Base-by-base conservation (phyloP, 2,329 filamentous ascomycete species). In the Epichloe festucae region DNA sequence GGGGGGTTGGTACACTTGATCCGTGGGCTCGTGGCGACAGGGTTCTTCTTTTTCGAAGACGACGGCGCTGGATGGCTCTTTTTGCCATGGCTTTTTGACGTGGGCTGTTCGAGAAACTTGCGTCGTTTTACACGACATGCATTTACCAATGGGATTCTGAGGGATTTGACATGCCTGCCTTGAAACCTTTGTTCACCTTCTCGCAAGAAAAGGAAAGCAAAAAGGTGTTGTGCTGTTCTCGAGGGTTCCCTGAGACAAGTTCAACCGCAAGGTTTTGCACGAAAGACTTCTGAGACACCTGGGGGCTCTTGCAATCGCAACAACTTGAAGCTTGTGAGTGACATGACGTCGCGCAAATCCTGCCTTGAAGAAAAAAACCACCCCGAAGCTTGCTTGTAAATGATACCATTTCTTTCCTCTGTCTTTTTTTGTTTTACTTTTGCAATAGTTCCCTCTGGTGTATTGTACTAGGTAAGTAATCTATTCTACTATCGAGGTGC, bases 1-100 rank as follows among this genome's bases (percentile, higher is more conserved):
- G 5, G 23, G 76, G 75, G 72, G 75, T 74, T 72, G 62, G 69
- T 44, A 57, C 61, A 56, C 54, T 64, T 64, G 62, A 59, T 63
- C 59, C 61, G 67, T 63, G 66, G 67, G 66, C 67, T 70, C 59
- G 66, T 70, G 67, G 66, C 53, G 38, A 52, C 19, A 19, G 23
- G 15, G 34, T 31, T 39, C 19, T 54, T 54, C 51, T 53, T 50
- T 50, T 44, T 45, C 40, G 41, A 49, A 41, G 23, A 39, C 19
- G 31, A 57, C 55, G 59, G 57, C 57, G 52, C 51, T 55, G 43
- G 59, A 53, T 55, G 62, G 66, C 63, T 65, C 64, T 64, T 65
- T 21, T 39, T 17, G 11, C 41, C 19, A 12, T 45, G 41, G 41
- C 63, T 66, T 65, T 66, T 66, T 65, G 36, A 63, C 62, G 53